phyloP scores from a whole-genome alignment of 2,329 filamentous ascomycete genomes.

The Chaetomium strumarium region DNA sequence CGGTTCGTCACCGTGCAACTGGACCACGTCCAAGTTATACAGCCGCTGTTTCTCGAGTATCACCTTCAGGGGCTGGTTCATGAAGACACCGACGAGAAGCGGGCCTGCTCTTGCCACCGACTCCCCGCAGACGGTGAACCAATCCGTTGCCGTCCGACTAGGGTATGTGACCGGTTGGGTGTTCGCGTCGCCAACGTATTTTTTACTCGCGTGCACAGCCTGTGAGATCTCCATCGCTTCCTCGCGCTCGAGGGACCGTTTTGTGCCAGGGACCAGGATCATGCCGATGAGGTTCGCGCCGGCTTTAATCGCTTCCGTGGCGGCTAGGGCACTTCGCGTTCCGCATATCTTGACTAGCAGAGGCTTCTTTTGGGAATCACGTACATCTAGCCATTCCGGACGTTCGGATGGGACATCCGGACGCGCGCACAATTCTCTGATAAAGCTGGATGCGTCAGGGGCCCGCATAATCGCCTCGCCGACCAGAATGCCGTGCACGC shows the following conservation, averaged over 20 bases:
- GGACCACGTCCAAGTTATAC: conserved; percentile 79
- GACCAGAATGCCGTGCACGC: conserved; percentile 87
- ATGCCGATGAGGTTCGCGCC: conserved; percentile 92
- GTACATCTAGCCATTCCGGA: conserved; percentile 20
- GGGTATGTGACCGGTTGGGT: neutral
- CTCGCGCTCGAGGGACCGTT: conserved; percentile 72
- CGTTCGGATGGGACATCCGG: conserved; percentile 27
- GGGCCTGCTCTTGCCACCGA: conserved; percentile 54
- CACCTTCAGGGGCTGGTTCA: conserved; percentile 79
- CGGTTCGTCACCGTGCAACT: conserved; percentile 88
- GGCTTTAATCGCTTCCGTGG: conserved; percentile 71
- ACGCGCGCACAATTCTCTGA: conserved; percentile 71
- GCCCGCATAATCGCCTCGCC: conserved; percentile 96
- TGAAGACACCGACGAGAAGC: conserved; percentile 87
- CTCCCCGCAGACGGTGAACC: conserved; percentile 55
- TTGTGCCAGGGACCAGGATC: conserved; percentile 76
- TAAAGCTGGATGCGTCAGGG: conserved; percentile 74
- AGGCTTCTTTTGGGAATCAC: conserved; percentile 33
- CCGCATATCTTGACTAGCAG: conserved; percentile 93
- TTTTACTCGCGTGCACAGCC: conserved; percentile 54
- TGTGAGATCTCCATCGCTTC: conserved; percentile 75
- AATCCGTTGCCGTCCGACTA: conserved; percentile 50
- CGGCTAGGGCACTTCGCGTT: conserved; percentile 75
- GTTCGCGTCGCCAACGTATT: conserved; percentile 24
- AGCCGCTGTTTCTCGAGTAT: conserved; percentile 71